These are phyloP conservation scores for Trypanosoma cruzi DNA, from an alignment of 208 protist species.

Conservation along the genomic window DNA sequence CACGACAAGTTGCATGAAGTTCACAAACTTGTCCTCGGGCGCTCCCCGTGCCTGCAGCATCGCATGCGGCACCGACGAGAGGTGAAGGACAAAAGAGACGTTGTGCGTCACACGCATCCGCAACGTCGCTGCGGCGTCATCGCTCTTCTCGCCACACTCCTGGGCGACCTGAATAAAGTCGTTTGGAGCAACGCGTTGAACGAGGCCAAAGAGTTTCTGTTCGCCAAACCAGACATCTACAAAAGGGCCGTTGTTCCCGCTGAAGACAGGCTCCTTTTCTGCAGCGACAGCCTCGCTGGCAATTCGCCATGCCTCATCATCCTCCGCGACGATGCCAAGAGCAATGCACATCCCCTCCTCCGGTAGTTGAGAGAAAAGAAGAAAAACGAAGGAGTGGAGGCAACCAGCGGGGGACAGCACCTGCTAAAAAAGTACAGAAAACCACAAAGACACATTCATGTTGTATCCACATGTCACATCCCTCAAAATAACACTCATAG, in stretches of 20 bases:
- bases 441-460: too few relatives aligned
- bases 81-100: slow-evolving; percentile 22
- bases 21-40: slow-evolving; percentile 11
- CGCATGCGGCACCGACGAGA: slow-evolving; percentile 22
- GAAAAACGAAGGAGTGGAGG: too few relatives aligned
- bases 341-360: slow-evolving; percentile 10
- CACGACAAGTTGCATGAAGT: slow-evolving; percentile 17
- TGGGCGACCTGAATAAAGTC: slow-evolving; percentile 20
- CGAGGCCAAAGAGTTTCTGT: slow-evolving; percentile 26
- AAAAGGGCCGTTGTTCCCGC: slow-evolving; percentile 38
- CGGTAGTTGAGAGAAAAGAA: too few relatives aligned
- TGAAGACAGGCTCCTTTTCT: slow-evolving; percentile 32
- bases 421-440: too few relatives aligned
- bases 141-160: slow-evolving; percentile 3
- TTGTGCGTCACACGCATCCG: slow-evolving; percentile 10
- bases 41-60: neutral
- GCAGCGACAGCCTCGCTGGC: slow-evolving; percentile 23
- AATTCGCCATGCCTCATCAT: slow-evolving; percentile 40
- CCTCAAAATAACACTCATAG: too few relatives aligned
- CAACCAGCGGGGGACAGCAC: too few relatives aligned
- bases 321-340: slow-evolving; percentile 46
- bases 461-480: too few relatives aligned
- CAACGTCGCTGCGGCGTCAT: neutral
- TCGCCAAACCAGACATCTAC: slow-evolving; percentile 47
- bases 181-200: slow-evolving; percentile 21